Conservation (phyloP, 352 stramenopile genomes). For the Heterotrichella gracilis region DNA sequence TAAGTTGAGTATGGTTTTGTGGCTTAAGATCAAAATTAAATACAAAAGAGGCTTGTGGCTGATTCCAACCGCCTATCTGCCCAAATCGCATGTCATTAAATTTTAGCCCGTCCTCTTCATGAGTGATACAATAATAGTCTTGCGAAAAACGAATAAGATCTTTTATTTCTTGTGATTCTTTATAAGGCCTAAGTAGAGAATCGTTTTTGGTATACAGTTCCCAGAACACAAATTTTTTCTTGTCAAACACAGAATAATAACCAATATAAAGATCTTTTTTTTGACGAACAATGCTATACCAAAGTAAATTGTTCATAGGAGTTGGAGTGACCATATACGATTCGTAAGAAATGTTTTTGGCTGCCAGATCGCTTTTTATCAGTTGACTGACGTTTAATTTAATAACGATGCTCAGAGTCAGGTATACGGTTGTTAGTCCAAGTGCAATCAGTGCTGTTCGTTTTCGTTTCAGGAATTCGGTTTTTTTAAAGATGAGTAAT, state of each 20-base stretch:
- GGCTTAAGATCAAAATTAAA: neutral
- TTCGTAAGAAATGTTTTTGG: neutral
- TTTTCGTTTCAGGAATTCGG: neutral
- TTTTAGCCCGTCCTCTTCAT: neutral
- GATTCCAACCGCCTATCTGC: neutral
- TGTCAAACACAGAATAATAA: neutral
- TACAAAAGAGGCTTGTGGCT: neutral
- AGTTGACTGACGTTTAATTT: neutral
- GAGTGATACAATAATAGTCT: neutral
- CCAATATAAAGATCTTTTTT: neutral
- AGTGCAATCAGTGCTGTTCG: neutral
- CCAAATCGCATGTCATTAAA: neutral
- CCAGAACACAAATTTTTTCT: neutral
- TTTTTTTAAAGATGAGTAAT: neutral
- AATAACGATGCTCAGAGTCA: neutral
- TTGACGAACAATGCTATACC: neutral
- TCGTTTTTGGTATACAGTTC: neutral
- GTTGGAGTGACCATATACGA: neutral
- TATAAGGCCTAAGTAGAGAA: neutral
- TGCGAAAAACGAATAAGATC: neutral
- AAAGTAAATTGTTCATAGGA: neutral
- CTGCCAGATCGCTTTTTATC: neutral
- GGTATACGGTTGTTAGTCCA: neutral
- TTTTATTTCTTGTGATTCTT: neutral
- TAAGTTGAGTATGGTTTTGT: neutral